phyloP scores from a whole-genome alignment of 805 yeast species.

The Suhomyces xylopsoci region DNA sequence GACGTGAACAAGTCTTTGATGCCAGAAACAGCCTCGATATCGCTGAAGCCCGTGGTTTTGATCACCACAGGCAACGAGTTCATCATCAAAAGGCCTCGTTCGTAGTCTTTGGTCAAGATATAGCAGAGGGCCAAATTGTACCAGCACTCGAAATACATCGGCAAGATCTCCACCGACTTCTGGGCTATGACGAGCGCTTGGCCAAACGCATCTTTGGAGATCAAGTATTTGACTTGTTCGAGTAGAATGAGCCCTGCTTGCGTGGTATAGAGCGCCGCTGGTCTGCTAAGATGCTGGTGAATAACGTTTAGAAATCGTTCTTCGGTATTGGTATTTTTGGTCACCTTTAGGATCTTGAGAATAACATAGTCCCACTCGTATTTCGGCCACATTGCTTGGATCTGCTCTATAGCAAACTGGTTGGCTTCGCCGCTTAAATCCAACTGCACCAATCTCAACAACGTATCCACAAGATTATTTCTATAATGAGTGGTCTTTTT shows the following conservation, averaged over 20 bases:
- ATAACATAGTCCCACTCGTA: constrained; percentile 25
- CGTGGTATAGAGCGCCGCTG: constrained; percentile 21
- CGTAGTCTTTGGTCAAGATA: constrained; percentile 51
- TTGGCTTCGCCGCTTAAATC: constrained; percentile 31
- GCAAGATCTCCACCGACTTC: constrained; percentile 63
- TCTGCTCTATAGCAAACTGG: constrained; percentile 33
- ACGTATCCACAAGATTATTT: constrained; percentile 53
- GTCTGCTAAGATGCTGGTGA: constrained; percentile 14
- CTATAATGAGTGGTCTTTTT: constrained; percentile 30
- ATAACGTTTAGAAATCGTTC: constrained; percentile 21
- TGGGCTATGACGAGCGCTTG: constrained; percentile 59
- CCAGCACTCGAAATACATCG: constrained; percentile 78
- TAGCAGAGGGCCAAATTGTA: constrained; percentile 58
- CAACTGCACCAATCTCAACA: constrained; percentile 42
- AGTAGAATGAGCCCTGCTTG: constrained; percentile 57
- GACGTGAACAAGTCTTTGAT: constrained; percentile 23
- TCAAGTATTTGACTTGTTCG: constrained; percentile 63
- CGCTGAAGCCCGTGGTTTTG: constrained; percentile 5
- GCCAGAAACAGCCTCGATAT: constrained; percentile 20
- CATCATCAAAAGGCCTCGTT: constrained; percentile 60
- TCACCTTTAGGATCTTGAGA: constrained; percentile 22
- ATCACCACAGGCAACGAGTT: constrained; percentile 67
- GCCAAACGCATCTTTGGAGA: constrained; percentile 49
- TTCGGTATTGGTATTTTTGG: constrained; percentile 20
- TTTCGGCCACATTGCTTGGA: constrained; percentile 18